Conservation (phyloP, 176 grass and related monocot species). For the Carex myosuroides region DNA sequence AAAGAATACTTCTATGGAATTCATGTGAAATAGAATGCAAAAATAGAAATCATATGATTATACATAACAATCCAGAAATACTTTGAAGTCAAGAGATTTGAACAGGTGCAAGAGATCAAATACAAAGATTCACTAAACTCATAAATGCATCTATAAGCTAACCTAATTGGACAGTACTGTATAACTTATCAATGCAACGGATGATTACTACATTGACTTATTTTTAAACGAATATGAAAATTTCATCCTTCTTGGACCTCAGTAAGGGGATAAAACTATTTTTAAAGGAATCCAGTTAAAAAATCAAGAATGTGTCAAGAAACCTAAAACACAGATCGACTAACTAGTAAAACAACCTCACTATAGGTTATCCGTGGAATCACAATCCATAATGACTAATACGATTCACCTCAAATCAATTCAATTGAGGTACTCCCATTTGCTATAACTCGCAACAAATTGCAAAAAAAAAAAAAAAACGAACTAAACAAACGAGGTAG, state of each 20-base stretch:
- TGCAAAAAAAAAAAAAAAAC: background rate
- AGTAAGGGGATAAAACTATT: too few species aligned
- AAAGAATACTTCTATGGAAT: background rate
- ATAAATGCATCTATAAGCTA: too few species aligned
- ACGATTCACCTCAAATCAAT: too few species aligned
- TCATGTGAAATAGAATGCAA: background rate
- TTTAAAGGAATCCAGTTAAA: too few species aligned
- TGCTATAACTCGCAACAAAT: background rate
- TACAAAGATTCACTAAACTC: background rate
- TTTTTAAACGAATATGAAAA: too few species aligned
- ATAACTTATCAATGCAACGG: background rate
- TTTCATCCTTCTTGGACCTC: too few species aligned
- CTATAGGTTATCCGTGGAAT: too few species aligned
- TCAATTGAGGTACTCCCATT: background rate
- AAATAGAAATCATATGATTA: too few species aligned
- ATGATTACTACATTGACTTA: background rate
- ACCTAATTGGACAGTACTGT: background rate
- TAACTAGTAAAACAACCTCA: too few species aligned
- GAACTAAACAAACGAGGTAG: background rate
- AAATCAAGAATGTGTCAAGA: background rate
- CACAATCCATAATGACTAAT: too few species aligned
- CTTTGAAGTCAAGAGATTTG: background rate
- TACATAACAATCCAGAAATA: too few species aligned
- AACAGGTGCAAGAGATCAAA: background rate
- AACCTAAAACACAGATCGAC: too few species aligned